Evolutionary conservation across 108 stramenopile species (phyloP).

Genomic region (Fragilariopsis cylindrus): DNA sequence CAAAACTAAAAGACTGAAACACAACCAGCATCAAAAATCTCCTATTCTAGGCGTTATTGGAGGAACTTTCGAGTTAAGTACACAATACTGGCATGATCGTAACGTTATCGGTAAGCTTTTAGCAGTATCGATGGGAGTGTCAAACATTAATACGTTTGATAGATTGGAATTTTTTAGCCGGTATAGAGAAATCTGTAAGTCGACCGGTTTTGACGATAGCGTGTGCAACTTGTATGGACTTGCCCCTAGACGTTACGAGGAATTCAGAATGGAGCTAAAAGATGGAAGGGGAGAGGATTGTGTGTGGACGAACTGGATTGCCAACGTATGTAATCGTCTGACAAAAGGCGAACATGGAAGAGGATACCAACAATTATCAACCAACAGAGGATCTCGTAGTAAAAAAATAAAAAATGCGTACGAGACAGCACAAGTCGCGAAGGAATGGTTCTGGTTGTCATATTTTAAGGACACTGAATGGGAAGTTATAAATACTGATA

Average conservation of each 20-base stretch:
- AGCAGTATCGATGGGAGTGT: conserved; percentile 32
- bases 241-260: not conserved
- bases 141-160: conserved; percentile 22
- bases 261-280: conserved; percentile 4
- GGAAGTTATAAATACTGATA: not conserved
- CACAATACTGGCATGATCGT: conserved; percentile 15
- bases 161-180: not conserved
- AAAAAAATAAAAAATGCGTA: not conserved
- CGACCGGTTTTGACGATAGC: conserved; percentile 6
- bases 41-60: conserved; percentile 22
- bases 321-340: conserved; percentile 15
- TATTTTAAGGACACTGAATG: not conserved
- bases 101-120: conserved; percentile 34
- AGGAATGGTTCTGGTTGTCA: not conserved
- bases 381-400: not conserved
- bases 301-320: conserved; percentile 21
- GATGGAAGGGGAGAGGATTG: not conserved
- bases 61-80: conserved; percentile 20
- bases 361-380: not conserved
- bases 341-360: not conserved
- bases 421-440: not conserved
- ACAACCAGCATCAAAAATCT: not conserved
- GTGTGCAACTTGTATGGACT: conserved; percentile 22
- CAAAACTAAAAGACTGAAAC: conserved; percentile 20
- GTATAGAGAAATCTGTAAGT: conserved; percentile 8